Conservation (phyloP, 306 rosid species). For the Morella rubra region DNA sequence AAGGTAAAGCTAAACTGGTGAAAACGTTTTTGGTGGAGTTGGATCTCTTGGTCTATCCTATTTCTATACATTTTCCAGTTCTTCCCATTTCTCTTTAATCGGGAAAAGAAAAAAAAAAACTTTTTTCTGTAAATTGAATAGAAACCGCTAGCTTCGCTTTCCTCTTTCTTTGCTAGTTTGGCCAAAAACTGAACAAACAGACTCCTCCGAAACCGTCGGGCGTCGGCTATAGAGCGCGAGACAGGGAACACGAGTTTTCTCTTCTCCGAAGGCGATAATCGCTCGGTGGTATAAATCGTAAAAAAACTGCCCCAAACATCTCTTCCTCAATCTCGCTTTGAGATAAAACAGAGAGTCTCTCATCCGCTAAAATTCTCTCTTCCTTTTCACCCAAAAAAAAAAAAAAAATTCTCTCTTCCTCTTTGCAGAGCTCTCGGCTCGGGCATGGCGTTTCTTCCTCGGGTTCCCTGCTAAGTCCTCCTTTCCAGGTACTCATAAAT, state of each 20-base stretch:
- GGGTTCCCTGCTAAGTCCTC: conserved; percentile 38
- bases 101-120: background rate
- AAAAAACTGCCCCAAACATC: conserved; percentile 6
- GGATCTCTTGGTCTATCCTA: too few species aligned
- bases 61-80: too few species aligned
- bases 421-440: conserved; percentile 28
- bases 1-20: too few species aligned
- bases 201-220: conserved; percentile 26
- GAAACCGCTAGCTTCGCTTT: conserved; percentile 14
- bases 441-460: conserved; percentile 60
- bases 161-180: background rate
- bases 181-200: conserved; percentile 16
- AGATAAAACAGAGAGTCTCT: conserved; percentile 10
- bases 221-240: conserved; percentile 27
- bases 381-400: too few species aligned
- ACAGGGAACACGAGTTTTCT: background rate
- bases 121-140: background rate
- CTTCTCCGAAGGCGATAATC: conserved; percentile 18
- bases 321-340: background rate
- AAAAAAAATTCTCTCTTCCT: too few species aligned
- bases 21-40: too few species aligned
- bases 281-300: conserved; percentile 9
- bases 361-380: conserved; percentile 34
- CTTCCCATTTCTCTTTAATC: too few species aligned
- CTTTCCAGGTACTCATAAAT: conserved; percentile 25